These are phyloP conservation scores for Neofusicoccum ribis DNA, from an alignment of 2,329 filamentous ascomycete species.

Conservation along the genomic window DNA sequence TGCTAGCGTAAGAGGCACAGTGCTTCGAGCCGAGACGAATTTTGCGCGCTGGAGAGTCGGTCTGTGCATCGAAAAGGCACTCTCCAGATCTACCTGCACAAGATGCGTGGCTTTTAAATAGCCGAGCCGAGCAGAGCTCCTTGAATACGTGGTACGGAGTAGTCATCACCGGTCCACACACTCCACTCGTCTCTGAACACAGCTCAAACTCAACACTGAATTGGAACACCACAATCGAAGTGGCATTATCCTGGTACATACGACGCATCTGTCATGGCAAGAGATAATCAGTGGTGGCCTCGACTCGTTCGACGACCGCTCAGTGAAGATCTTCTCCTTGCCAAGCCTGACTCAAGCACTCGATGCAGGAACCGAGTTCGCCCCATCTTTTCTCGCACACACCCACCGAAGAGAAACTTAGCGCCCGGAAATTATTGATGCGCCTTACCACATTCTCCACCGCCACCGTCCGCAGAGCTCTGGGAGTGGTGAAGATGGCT, in stretches of 20 bases:
- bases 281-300: too few relatives aligned
- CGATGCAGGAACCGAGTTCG: constrained; percentile 2
- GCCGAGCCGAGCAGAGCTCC: neutral
- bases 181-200: neutral
- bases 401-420: neutral
- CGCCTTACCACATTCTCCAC: neutral
- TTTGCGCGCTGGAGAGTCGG: too few relatives aligned
- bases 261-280: too few relatives aligned
- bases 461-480: neutral
- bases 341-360: neutral
- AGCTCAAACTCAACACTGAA: neutral
- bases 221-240: neutral
- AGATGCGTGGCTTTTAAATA: neutral
- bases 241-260: too few relatives aligned
- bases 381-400: constrained; percentile 3
- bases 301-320: neutral
- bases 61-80: too few relatives aligned
- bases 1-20: too few relatives aligned
- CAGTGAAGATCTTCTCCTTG: neutral
- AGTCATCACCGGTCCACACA: neutral
- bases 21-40: too few relatives aligned
- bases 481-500: neutral
- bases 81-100: neutral
- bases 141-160: neutral
- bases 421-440: neutral